phyloP scores from a whole-genome alignment of 495 filamentous ascomycete genomes.

The Penicillium egyptiacum region DNA sequence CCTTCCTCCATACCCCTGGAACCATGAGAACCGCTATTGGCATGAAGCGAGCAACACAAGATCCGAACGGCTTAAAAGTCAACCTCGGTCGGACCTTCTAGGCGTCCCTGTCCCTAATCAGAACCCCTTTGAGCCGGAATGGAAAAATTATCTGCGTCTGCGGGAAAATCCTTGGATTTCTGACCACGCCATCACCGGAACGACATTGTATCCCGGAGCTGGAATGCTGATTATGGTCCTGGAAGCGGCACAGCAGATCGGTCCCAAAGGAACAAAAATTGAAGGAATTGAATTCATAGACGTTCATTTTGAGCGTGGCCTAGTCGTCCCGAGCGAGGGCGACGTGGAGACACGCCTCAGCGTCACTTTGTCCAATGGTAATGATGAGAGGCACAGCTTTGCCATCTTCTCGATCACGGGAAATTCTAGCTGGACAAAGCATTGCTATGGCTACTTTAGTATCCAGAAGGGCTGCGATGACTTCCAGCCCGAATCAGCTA shows the following conservation, averaged over 20 bases:
- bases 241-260: constrained; percentile 31
- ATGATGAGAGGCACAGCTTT: too few species aligned
- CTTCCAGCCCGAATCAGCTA: too few species aligned
- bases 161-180: constrained; percentile 38
- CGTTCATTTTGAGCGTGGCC: too few species aligned
- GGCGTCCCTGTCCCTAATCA: constrained; percentile 21
- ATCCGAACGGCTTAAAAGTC: constrained; percentile 11
- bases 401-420: too few species aligned
- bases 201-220: constrained; percentile 31
- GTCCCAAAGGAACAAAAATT: too few species aligned
- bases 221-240: constrained; percentile 42
- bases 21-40: constrained; percentile 26
- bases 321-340: too few species aligned
- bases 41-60: constrained; percentile 5
- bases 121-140: constrained; percentile 22
- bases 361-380: too few species aligned
- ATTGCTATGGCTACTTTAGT: too few species aligned
- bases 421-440: too few species aligned
- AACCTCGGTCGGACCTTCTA: constrained; percentile 23
- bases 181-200: constrained; percentile 25
- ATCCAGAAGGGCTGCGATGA: too few species aligned
- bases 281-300: too few species aligned
- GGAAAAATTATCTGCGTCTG: constrained; percentile 29
- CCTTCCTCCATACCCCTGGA: constrained; percentile 43
- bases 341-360: too few species aligned